A percentile compares a stretch with the other conserved stretches of the same genome.
phyloP scores from a whole-genome alignment of 1,284 basidiomycete genomes.

The Hemileia vastatrix region DNA sequence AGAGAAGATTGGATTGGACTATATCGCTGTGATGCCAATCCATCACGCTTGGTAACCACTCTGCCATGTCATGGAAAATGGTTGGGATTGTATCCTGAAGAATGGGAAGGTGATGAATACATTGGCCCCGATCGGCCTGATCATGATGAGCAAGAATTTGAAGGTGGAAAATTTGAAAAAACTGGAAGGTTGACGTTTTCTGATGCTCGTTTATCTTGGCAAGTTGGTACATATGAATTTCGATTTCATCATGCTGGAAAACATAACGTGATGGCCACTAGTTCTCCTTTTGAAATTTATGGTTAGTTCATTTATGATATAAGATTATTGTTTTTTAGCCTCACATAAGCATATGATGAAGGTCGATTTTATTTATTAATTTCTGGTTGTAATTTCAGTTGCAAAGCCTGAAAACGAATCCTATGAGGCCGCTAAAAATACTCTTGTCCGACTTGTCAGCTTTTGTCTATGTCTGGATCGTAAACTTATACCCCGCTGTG shows the following conservation, averaged over 20 bases:
- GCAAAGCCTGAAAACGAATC: slow-evolving; percentile 43
- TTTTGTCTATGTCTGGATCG: slow-evolving; percentile 31
- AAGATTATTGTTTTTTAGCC: background rate
- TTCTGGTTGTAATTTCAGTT: slow-evolving; percentile 65
- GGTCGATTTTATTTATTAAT: slow-evolving; percentile 55
- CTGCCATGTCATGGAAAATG: slow-evolving; percentile 83
- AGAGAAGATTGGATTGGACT: slow-evolving; percentile 96
- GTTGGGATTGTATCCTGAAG: slow-evolving; percentile 79
- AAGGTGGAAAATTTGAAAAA: slow-evolving; percentile 42
- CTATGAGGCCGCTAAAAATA: background rate
- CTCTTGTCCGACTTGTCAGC: background rate
- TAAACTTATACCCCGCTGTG: background rate
- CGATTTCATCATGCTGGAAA: slow-evolving; percentile 55
- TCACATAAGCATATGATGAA: background rate
- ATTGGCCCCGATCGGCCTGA: slow-evolving; percentile 46
- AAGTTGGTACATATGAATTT: slow-evolving; percentile 76
- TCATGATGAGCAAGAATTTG: slow-evolving; percentile 31
- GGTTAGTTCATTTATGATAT: slow-evolving; percentile 51
- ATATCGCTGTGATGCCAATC: slow-evolving; percentile 80
- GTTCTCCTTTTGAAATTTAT: slow-evolving; percentile 75
- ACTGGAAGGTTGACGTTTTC: slow-evolving; percentile 64
- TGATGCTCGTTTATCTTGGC: slow-evolving; percentile 73
- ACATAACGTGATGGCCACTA: slow-evolving; percentile 82
- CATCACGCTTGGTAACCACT: slow-evolving; percentile 68
- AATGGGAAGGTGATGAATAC: slow-evolving; percentile 81